Percentiles rank a stretch among this genome's conserved stretches.
Conservation (phyloP, 148 eudicot species). For the Fagopyrum homotropicum region DNA sequence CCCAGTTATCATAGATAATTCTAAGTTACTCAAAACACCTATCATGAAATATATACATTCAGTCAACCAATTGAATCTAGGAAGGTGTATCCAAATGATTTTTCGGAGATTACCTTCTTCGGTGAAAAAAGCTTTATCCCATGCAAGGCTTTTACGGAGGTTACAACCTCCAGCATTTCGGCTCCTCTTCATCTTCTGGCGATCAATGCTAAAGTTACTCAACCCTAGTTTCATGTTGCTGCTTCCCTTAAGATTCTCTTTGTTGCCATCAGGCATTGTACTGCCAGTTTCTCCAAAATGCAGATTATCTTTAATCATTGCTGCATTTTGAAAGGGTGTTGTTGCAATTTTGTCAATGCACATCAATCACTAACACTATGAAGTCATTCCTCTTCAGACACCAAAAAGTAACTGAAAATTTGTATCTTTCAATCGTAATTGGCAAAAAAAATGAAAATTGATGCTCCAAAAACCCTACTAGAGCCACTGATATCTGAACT, state of each 20-base stretch:
- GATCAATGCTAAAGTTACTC: slow-evolving; percentile 46
- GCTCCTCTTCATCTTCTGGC: slow-evolving; percentile 72
- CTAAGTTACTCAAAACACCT: slow-evolving; percentile 77
- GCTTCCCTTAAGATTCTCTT: slow-evolving; percentile 49
- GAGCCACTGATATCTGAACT: background rate
- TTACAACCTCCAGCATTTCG: slow-evolving; percentile 63
- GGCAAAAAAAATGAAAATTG: background rate
- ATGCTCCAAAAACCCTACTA: background rate
- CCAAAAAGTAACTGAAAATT: background rate
- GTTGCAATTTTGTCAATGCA: background rate
- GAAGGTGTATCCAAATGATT: slow-evolving; percentile 1
- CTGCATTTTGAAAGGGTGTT: slow-evolving; percentile 25
- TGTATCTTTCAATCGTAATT: background rate
- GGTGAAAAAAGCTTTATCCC: slow-evolving; percentile 90
- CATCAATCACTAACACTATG: background rate
- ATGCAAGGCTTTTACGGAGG: slow-evolving; percentile 88
- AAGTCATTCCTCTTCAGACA: background rate
- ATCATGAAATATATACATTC: slow-evolving; percentile 8
- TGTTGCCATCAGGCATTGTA: slow-evolving; percentile 35
- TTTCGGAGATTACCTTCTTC: slow-evolving; percentile 67
- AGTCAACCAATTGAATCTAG: background rate
- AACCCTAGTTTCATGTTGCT: slow-evolving; percentile 33
- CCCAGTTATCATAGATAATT: slow-evolving; percentile 71
- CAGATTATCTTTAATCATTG: slow-evolving; percentile 15
- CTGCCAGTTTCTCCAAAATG: slow-evolving; percentile 18